phyloP scores from a whole-genome alignment of 1,284 basidiomycete genomes.

The Apiotrichum akiyoshidainum region DNA sequence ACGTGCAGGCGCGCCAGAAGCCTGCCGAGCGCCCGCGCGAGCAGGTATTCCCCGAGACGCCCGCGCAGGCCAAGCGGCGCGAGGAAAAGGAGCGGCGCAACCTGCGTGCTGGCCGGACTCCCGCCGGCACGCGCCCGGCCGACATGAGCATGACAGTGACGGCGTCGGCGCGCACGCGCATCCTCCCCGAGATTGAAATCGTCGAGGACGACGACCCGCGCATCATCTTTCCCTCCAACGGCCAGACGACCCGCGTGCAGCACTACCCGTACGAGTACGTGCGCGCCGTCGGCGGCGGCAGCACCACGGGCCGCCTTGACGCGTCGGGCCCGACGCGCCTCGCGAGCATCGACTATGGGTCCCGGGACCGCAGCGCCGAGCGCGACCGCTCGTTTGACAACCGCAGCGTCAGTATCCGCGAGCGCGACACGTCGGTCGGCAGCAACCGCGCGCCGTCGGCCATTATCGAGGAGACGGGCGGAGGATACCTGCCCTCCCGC shows the following conservation, averaged over 20 bases:
- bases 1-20: constrained; percentile 11
- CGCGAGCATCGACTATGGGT: too few relatives aligned
- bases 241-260: constrained; percentile 37
- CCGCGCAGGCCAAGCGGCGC: constrained; percentile 42
- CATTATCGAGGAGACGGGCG: constrained; percentile 39
- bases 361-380: not conserved
- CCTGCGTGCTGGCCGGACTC: constrained; percentile 6
- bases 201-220: constrained; percentile 48
- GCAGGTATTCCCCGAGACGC: constrained; percentile 46
- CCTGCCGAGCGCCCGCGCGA: constrained; percentile 40
- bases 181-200: constrained; percentile 48
- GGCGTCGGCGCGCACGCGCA: constrained; percentile 19
- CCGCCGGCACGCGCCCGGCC: constrained; percentile 1
- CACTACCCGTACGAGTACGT: constrained; percentile 32
- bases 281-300: constrained; percentile 9
- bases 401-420: not conserved
- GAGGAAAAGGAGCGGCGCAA: constrained; percentile 43
- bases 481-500: constrained; percentile 46
- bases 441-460: constrained; percentile 24
- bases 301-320: not conserved
- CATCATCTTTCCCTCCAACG: constrained; percentile 38
- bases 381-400: not conserved
- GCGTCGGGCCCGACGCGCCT: constrained; percentile 6
- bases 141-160: constrained; percentile 3
- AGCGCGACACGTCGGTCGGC: not conserved